phyloP scores from a whole-genome alignment of 768 basidiomycete species.

The Mycena kentingensis region DNA sequence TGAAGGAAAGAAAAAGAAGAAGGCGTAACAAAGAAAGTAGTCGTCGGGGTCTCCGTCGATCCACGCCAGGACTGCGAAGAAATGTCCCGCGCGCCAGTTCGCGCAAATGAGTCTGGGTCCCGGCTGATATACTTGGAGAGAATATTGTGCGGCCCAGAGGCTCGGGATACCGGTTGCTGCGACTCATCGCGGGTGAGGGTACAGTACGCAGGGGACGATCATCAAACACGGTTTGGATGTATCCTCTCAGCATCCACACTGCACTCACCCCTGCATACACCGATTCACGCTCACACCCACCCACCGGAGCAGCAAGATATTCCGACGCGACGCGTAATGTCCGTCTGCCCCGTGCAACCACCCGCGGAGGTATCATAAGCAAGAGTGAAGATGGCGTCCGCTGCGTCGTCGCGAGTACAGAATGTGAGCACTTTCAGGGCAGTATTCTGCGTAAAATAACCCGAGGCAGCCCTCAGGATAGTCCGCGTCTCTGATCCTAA shows the following conservation, averaged over 20 bases:
- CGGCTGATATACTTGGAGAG: too few relatives aligned
- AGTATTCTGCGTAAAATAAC: not conserved
- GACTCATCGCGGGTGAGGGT: too few relatives aligned
- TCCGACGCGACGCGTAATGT: constrained; percentile 48
- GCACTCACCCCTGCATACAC: constrained; percentile 31
- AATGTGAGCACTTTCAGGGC: constrained; percentile 50
- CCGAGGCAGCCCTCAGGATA: constrained; percentile 56
- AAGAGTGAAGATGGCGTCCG: constrained; percentile 65
- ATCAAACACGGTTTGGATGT: not conserved
- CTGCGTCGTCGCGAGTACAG: constrained; percentile 78
- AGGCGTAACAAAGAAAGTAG: too few relatives aligned
- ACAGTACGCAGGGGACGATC: too few relatives aligned
- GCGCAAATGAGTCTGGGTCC: too few relatives aligned
- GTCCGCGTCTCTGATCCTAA: constrained; percentile 57
- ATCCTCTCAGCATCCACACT: constrained; percentile 15
- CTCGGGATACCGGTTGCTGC: too few relatives aligned
- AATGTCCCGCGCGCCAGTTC: too few relatives aligned
- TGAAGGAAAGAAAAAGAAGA: too few relatives aligned
- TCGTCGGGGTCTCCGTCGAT: too few relatives aligned
- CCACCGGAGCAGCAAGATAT: constrained; percentile 37
- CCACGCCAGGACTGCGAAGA: too few relatives aligned
- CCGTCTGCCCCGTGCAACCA: constrained; percentile 59
- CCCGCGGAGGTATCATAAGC: constrained; percentile 65
- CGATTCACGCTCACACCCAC: constrained; percentile 44
- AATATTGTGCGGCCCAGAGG: too few relatives aligned